A percentile compares a stretch with the other conserved stretches of the same genome.
phyloP scores from a whole-genome alignment of 2,329 filamentous ascomycete species.

The Fusarium chlamydosporum region DNA sequence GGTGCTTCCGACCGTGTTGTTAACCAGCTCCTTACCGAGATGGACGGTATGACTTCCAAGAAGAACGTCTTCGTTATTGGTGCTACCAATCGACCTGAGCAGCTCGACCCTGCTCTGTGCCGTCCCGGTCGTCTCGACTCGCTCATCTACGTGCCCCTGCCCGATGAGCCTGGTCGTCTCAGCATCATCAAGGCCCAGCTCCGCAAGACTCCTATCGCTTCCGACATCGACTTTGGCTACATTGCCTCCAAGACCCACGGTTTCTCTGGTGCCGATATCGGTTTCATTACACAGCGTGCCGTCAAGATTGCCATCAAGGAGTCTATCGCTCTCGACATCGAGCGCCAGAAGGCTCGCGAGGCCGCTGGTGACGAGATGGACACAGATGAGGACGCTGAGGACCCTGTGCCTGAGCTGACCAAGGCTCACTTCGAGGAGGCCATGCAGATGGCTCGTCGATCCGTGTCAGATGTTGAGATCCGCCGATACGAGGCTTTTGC shows the following conservation, averaged over 20 bases:
- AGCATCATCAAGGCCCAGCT: constrained; percentile 95
- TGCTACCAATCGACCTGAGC: constrained; percentile 98
- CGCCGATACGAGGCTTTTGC: constrained; percentile 98
- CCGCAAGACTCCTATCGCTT: constrained; percentile 93
- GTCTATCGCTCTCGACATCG: constrained; percentile 89
- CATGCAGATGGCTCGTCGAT: constrained; percentile 93
- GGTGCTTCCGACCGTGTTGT: constrained; percentile 99
- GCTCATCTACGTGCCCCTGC: constrained; percentile 96
- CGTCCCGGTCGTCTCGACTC: constrained; percentile 99
- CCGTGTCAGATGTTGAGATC: constrained; percentile 96
- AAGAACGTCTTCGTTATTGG: constrained; percentile 99
- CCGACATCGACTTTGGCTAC: constrained; percentile 88
- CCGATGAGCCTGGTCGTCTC: constrained; percentile 89
- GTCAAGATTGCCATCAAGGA: constrained; percentile 99
- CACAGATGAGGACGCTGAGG: constrained; percentile 79
- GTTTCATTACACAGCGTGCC: constrained; percentile 98
- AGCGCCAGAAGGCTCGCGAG: constrained; percentile 90
- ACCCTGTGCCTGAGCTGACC: constrained; percentile 95
- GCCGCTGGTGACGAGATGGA: constrained; percentile 85
- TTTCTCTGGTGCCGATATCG: constrained; percentile 99
- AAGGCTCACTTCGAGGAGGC: constrained; percentile 99
- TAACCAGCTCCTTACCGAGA: constrained; percentile 99
- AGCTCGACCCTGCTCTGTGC: constrained; percentile 97
- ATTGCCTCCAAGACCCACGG: constrained; percentile 98
- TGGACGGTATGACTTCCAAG: constrained; percentile 99